These are phyloP conservation scores for Cladophialophora immunda DNA, from an alignment of 2,329 filamentous ascomycete genomes.

Conservation along the genomic window DNA sequence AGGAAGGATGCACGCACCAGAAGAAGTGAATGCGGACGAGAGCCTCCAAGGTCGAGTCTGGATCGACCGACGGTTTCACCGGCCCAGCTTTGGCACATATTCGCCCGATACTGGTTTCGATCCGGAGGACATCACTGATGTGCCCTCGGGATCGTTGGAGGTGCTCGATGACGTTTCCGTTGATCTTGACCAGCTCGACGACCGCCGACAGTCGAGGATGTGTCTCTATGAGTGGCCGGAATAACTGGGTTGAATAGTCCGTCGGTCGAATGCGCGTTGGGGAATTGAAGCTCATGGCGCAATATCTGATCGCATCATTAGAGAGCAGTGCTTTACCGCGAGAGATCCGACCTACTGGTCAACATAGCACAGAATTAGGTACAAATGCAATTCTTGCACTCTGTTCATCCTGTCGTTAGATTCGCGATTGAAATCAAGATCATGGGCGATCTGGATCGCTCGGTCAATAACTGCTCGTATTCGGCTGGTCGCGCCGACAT, in stretches of 20 bases:
- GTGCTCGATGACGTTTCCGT: not conserved
- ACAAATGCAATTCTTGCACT: not conserved
- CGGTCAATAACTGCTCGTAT: not conserved
- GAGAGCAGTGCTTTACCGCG: not conserved
- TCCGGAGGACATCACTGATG: not conserved
- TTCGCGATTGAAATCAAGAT: not conserved
- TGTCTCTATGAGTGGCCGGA: not conserved
- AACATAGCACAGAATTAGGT: not conserved
- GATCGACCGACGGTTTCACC: not conserved
- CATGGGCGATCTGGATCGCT: not conserved
- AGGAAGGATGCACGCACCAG: not conserved
- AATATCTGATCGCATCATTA: not conserved
- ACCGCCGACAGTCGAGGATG: not conserved
- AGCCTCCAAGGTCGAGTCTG: not conserved
- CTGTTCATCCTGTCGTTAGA: not conserved
- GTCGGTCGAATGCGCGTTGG: not conserved
- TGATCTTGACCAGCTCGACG: not conserved
- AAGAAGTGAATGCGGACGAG: not conserved
- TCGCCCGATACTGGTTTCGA: not conserved
- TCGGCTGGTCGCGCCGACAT: not conserved
- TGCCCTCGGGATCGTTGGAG: not conserved
- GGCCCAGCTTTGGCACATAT: not conserved
- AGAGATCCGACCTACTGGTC: not conserved
- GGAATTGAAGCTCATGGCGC: not conserved
- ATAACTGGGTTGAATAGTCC: not conserved